Conservation (phyloP, 2,329 filamentous ascomycete genomes). For the Aspergillus aculeatinus region DNA sequence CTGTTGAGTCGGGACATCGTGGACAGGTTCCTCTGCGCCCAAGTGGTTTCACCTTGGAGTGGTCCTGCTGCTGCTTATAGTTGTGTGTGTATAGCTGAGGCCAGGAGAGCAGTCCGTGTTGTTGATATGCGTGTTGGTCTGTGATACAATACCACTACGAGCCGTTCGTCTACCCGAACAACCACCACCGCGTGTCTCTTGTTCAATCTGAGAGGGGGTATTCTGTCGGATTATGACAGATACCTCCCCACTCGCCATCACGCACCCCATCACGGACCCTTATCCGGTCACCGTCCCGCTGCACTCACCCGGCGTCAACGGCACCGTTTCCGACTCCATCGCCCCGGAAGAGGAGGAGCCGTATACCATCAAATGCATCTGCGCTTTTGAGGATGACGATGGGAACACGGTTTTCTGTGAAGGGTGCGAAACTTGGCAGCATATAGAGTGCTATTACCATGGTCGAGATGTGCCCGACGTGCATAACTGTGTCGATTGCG, state of each 20-base stretch:
- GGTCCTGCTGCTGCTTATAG: neutral
- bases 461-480: conserved; percentile 69
- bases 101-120: conserved; percentile 4
- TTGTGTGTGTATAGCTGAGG: conserved; percentile 4
- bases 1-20: conserved; percentile 1
- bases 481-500: conserved; percentile 88
- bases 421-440: conserved; percentile 94
- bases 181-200: conserved; percentile 26
- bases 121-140: conserved; percentile 26
- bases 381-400: conserved; percentile 89
- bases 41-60: neutral
- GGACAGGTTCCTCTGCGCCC: neutral
- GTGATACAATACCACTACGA: conserved; percentile 17
- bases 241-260: conserved; percentile 51
- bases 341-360: conserved; percentile 47
- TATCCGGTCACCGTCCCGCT: conserved; percentile 48
- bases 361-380: conserved; percentile 98
- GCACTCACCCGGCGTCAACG: conserved; percentile 44
- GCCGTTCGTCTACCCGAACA: conserved; percentile 18
- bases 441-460: conserved; percentile 95
- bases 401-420: conserved; percentile 97
- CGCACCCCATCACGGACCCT: conserved; percentile 48
- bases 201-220: conserved; percentile 43
- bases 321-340: conserved; percentile 43
- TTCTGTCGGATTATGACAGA: conserved; percentile 57